Conservation (phyloP, 306 rosid species). For the Cicer cuneatum region DNA sequence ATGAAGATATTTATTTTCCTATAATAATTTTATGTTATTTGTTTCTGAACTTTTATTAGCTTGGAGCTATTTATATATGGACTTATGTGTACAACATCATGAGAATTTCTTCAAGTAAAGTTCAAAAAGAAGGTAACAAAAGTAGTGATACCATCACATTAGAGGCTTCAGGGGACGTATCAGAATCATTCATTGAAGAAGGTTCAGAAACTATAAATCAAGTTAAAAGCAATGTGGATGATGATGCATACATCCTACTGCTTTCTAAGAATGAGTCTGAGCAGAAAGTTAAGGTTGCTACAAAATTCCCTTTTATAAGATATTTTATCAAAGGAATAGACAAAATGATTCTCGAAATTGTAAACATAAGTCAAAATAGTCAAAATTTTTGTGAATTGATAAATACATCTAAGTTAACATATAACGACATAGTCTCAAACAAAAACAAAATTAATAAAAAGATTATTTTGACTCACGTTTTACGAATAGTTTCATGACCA, state of each 20-base stretch:
- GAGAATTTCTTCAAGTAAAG: conserved; percentile 58
- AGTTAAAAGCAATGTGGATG: conserved; percentile 43
- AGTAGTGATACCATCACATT: conserved; percentile 35
- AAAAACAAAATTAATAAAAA: too few relatives aligned
- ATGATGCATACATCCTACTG: conserved; percentile 45
- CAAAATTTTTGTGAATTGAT: too few relatives aligned
- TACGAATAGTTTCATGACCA: too few relatives aligned
- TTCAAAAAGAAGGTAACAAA: conserved; percentile 25
- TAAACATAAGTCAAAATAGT: too few relatives aligned
- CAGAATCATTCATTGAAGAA: conserved; percentile 40
- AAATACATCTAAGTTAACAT: too few relatives aligned
- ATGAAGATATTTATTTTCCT: too few relatives aligned
- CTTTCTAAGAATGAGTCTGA: conserved; percentile 47
- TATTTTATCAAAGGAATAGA: background rate
- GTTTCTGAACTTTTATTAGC: conserved; percentile 50
- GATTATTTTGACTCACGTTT: too few relatives aligned
- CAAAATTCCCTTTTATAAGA: conserved; percentile 19
- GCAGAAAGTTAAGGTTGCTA: conserved; percentile 51
- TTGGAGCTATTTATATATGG: conserved; percentile 77
- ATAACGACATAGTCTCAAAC: too few relatives aligned
- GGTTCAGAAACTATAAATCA: conserved; percentile 46
- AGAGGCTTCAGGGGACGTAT: conserved; percentile 40
- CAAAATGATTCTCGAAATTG: too few relatives aligned
- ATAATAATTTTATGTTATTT: background rate
- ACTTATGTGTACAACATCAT: conserved; percentile 82